Base-by-base conservation (phyloP, 371 early-diverging fungal genomes). In the Nosema granulosis region DNA sequence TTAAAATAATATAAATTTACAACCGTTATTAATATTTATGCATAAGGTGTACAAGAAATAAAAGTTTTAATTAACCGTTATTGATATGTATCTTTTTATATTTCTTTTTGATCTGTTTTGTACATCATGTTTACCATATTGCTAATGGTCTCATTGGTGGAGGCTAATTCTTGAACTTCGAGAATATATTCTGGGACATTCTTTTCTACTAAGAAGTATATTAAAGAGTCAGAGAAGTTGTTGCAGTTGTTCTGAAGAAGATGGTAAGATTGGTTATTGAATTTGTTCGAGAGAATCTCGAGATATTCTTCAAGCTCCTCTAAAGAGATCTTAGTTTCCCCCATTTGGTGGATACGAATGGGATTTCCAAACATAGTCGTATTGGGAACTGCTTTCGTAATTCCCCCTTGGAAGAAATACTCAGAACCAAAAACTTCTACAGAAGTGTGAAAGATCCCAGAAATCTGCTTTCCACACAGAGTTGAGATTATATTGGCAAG, bases 361-460 rank as follows among this genome's bases (percentile, higher is more conserved):
- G 73, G 80, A 3, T 38, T 52, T 4, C 80, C 80, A 71, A 76
- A 78, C n/a, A 13, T 54, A 3, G 80, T 76, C 18, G 18, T 78
- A 34, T 75, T 77, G 1, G 84, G 82, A 1, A 13, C 18, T 3
- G 57, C 66, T 13, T 52, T 66, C 58, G 35, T 35, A 49, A 85
- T 82, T 31, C 92, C 92, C 77, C 89, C 89, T 18, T 91, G 92
- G 80, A 89, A 94, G 83, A 85, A 93, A 80, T 89, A 90, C 77
- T 96, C 96, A 50, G 83, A 86, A 1, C 90, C 92, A 82, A 87
- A 92, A 32, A 92, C 88, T 29, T 93, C 92, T 2, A 94, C 90
- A 0, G 92, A 88, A 0, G 94, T 94, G 83, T 94, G 95, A 83
- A 84, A 86, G 12, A 86, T 80, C 11, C 81, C 84, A 1, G 76